Base-by-base conservation (phyloP, 2,329 filamentous ascomycete genomes). In the Aureobasidium sp. region DNA sequence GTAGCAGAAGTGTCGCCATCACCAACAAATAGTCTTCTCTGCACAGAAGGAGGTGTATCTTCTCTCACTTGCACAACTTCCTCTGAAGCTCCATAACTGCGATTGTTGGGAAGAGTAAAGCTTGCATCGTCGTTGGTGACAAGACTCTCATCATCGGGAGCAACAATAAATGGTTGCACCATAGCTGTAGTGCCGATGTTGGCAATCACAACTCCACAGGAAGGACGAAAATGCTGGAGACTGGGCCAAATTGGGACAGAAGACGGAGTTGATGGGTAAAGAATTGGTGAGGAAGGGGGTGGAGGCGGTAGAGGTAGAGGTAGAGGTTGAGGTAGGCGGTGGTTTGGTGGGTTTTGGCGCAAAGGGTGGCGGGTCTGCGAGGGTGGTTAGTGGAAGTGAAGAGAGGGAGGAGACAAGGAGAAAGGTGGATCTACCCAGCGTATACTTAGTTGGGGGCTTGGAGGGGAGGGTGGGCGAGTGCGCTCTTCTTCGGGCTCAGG, bases 341-440 rank as follows among this genome's bases (percentile, higher is more conserved):
- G 26, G 5, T 8, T 44, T 5, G 63, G 55, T n/a, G 63, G 63
- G 55, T 60, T 63, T 36, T 59, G 53, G 36, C 55, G 59, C 7
- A 64, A 47, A 4, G 63, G 63, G 9, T 59, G 55, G 12, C 55
- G 55, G 7, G 39, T 43, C 55, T 59, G 41, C 47, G 7, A 20
- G 5, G 20, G 2, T 34, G 26, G 55, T 59, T 27, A 59, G 55
- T 59, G 26, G 32, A 13, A 37, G 34, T 37, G 34, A 37, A 37
- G 34, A 37, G 20, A 39, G 32, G 55, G 15, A 27, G 15, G 26
- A 12, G n/a, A 13, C 3, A 20, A 43, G 26, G 17, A n/a, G 5
- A 5, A 3, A 9, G 36, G 24, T 13, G 4, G 6, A 9, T 10
- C 10, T 46, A 57, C 53, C 53, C 53, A 57, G 27, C 53, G 53